Evolutionary conservation across 208 protist species (phyloP).

Genomic region (Acanthamoeba triangularis): DNA sequence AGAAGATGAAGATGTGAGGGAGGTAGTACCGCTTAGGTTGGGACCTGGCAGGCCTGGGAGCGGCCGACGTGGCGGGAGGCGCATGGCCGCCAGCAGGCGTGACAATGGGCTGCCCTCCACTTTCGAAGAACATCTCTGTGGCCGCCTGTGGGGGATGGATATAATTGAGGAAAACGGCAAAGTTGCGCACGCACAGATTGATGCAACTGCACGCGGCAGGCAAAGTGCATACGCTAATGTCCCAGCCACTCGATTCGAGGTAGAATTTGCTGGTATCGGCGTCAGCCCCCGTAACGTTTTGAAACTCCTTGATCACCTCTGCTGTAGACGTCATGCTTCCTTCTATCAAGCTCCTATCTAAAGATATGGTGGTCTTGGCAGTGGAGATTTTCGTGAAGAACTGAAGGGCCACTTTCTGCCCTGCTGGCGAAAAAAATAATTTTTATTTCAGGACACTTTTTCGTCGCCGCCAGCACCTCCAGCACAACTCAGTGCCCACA

Average conservation of each 20-base stretch:
- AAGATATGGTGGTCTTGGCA: no score
- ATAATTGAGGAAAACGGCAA: background rate
- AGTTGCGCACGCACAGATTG: background rate
- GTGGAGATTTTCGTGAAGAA: no score
- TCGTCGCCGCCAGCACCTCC: no score
- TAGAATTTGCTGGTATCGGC: conserved; percentile 35
- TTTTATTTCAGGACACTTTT: no score
- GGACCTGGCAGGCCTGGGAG: background rate
- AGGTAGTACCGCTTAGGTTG: background rate
- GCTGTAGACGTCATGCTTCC: background rate
- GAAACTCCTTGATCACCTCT: conserved; percentile 45
- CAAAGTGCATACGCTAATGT: background rate
- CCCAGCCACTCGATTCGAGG: conserved; percentile 32
- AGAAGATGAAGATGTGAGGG: background rate
- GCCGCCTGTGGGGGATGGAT: background rate
- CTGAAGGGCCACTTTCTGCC: no score
- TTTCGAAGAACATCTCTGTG: conserved; percentile 34
- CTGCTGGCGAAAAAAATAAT: no score
- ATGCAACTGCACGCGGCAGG: background rate
- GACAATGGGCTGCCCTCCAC: background rate
- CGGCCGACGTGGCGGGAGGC: background rate
- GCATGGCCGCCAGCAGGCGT: background rate
- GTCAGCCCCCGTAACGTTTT: conserved; percentile 46
- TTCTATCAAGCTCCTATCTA: no score
- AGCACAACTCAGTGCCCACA: no score